Percentiles rank a stretch among this genome's conserved stretches.
Evolutionary conservation across 140 eudicot species (phyloP).

Genomic region (Ambrosia hybrid): DNA sequence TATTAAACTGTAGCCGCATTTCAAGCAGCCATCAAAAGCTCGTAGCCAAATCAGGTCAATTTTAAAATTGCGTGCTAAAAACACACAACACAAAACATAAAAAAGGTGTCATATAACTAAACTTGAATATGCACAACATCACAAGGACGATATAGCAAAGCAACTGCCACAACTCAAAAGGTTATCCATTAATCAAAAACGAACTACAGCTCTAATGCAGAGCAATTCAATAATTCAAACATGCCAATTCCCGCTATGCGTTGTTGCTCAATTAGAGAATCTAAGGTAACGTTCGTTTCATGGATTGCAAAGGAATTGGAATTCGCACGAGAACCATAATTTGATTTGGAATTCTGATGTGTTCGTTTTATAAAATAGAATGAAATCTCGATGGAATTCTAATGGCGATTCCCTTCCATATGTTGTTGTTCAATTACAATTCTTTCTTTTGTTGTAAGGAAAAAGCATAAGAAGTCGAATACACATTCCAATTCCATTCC

Average conservation of each 20-base stretch:
- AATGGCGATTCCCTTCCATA: no score
- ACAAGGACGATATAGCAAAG: neutral
- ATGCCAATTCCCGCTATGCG: neutral
- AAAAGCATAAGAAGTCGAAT: no score
- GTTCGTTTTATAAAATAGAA: no score
- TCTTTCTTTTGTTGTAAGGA: no score
- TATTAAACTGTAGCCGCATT: neutral
- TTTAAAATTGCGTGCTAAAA: neutral
- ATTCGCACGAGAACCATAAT: no score
- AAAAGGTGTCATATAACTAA: neutral
- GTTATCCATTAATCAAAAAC: neutral
- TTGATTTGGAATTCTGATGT: no score
- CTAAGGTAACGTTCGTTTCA: no score
- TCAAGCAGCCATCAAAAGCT: neutral
- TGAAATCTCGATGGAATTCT: no score
- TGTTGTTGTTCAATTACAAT: no score
- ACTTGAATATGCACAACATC: neutral
- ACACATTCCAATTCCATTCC: no score
- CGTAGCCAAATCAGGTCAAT: no score
- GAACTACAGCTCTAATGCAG: neutral
- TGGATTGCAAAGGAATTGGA: no score
- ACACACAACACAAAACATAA: neutral
- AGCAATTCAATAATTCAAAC: neutral
- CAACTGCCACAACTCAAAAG: neutral
- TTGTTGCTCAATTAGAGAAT: neutral